Evolutionary conservation across 768 basidiomycete genomes (phyloP).

Genomic region (Tephrocybe sp.): DNA sequence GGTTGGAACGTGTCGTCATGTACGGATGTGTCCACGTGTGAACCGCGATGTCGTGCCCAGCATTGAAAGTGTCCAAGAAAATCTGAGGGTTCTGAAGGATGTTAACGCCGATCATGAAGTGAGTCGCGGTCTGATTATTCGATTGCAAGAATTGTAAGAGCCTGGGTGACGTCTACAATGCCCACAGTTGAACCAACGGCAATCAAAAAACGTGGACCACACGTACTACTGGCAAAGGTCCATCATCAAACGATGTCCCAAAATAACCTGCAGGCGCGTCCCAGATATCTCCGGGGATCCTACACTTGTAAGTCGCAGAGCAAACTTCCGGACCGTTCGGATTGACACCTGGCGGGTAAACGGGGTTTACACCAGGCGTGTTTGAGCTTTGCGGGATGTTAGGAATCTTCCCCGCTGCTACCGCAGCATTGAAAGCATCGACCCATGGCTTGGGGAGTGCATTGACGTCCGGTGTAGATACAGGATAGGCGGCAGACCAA

Average conservation of each 20-base stretch:
- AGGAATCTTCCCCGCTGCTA: constrained; percentile 71
- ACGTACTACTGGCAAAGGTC: constrained; percentile 54
- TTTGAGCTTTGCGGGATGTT: constrained; percentile 51
- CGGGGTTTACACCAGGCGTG: constrained; percentile 34
- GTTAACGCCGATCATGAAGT: constrained; percentile 87
- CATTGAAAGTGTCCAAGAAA: constrained; percentile 53
- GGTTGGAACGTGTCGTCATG: constrained; percentile 76
- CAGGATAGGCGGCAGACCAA: constrained; percentile 65
- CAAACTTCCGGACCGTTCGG: constrained; percentile 57
- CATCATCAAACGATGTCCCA: constrained; percentile 77
- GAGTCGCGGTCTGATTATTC: constrained; percentile 73
- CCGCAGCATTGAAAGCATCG: constrained; percentile 65
- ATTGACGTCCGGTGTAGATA: constrained; percentile 41
- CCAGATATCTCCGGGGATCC: constrained; percentile 60
- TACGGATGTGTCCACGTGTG: constrained; percentile 76
- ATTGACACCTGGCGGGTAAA: constrained; percentile 44
- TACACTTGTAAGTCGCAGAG: constrained; percentile 73
- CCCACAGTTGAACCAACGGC: too few species aligned
- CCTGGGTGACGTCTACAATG: constrained; percentile 32
- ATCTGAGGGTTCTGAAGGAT: constrained; percentile 55
- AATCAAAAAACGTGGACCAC: background rate
- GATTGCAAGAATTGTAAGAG: constrained; percentile 66
- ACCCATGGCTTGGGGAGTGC: constrained; percentile 68
- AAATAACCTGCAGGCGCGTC: constrained; percentile 72
- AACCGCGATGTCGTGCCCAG: constrained; percentile 44